A percentile compares a stretch with the other conserved stretches of the same genome.
Conservation (phyloP, 1,139 yeast genomes). For the Geotrichum candidum region DNA sequence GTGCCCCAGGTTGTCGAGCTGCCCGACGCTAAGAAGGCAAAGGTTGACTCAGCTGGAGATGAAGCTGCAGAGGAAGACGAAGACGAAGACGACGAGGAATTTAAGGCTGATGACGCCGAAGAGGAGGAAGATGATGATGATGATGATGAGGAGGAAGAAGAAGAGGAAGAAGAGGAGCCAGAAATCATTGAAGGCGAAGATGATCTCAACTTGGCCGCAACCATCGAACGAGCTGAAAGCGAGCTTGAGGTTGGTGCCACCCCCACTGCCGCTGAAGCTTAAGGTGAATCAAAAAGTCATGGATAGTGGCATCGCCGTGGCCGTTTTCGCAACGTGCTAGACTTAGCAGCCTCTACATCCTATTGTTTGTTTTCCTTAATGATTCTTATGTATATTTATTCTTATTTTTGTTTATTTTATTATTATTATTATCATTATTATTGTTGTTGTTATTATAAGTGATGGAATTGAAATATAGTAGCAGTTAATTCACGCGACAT, state of each 20-base stretch:
- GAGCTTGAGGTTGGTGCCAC: background rate
- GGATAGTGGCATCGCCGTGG: background rate
- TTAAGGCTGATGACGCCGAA: background rate
- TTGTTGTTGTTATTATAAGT: too few relatives aligned
- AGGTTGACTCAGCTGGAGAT: background rate
- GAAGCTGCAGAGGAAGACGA: background rate
- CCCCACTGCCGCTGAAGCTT: background rate
- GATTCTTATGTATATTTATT: too few relatives aligned
- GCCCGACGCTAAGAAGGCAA: background rate
- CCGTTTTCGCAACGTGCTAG: too few relatives aligned
- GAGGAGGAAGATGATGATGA: background rate
- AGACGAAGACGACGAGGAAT: constrained; percentile 1
- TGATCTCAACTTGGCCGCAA: background rate
- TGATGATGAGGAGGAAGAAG: background rate
- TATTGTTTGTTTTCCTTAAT: too few relatives aligned
- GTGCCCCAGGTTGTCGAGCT: background rate
- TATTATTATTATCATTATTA: too few relatives aligned
- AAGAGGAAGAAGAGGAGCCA: background rate
- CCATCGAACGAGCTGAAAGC: background rate
- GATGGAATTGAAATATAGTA: too few relatives aligned
- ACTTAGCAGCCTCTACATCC: too few relatives aligned
- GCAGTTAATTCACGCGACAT: too few relatives aligned
- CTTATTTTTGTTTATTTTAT: too few relatives aligned
- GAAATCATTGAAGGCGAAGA: background rate
- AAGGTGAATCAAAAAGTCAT: background rate